Conservation (phyloP, 2,329 filamentous ascomycete genomes). For the Diplodia seriata region DNA sequence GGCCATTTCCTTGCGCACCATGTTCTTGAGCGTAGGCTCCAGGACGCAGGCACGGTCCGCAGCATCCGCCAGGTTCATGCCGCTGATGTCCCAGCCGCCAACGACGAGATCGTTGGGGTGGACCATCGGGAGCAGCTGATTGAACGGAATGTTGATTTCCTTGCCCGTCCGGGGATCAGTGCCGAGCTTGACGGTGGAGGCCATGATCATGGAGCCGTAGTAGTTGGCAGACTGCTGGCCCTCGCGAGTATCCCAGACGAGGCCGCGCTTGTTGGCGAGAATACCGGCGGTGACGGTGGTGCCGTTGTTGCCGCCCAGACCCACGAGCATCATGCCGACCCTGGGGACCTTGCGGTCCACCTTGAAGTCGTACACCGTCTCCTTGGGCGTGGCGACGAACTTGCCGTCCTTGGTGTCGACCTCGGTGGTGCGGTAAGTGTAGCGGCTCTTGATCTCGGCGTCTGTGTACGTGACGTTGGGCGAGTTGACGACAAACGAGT, state of each 20-base stretch:
- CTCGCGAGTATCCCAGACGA: slow-evolving; percentile 94
- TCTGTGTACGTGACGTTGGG: slow-evolving; percentile 93
- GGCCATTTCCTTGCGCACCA: slow-evolving; percentile 92
- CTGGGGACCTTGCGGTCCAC: slow-evolving; percentile 92
- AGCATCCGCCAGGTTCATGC: slow-evolving; percentile 83
- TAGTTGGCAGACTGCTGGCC: slow-evolving; percentile 88
- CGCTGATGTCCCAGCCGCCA: slow-evolving; percentile 97
- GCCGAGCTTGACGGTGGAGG: slow-evolving; percentile 95
- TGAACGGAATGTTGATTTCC: slow-evolving; percentile 97
- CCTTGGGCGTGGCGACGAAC: slow-evolving; percentile 82
- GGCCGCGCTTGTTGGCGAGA: slow-evolving; percentile 86
- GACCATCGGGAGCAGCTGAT: slow-evolving; percentile 92
- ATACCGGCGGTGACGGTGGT: slow-evolving; percentile 97
- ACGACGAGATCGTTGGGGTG: slow-evolving; percentile 95
- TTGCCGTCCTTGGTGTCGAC: slow-evolving; percentile 77
- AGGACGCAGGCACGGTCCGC: slow-evolving; percentile 97
- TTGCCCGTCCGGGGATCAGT: slow-evolving; percentile 80
- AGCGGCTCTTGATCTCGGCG: slow-evolving; percentile 87
- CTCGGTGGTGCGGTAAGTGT: slow-evolving; percentile 93
- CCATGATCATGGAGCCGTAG: slow-evolving; percentile 97
- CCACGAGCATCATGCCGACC: slow-evolving; percentile 96
- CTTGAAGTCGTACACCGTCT: slow-evolving; percentile 96
- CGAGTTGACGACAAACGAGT: slow-evolving; percentile 85
- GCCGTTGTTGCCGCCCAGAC: slow-evolving; percentile 98
- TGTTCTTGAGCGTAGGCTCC: slow-evolving; percentile 89